Conservation (phyloP, 257 asterid species). For the Solanum lycopersicoides region DNA sequence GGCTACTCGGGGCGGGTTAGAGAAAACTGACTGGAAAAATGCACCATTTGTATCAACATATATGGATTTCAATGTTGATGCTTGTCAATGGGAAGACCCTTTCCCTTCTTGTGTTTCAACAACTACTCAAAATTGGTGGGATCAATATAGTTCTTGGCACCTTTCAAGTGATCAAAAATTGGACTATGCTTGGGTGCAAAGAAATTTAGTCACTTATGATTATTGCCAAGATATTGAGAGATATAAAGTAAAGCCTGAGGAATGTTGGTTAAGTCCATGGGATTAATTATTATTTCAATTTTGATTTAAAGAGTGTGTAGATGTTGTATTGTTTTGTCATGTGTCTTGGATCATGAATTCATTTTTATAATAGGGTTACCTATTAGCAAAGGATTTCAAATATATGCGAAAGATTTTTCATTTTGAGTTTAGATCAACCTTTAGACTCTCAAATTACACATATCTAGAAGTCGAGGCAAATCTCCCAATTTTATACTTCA, state of each 20-base stretch:
- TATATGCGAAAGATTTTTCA: not conserved
- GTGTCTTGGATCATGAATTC: not conserved
- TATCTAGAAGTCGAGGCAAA: not conserved
- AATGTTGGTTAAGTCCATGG: constrained; percentile 75
- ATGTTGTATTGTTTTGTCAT: not conserved
- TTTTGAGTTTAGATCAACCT: not conserved
- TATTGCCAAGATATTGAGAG: constrained; percentile 64
- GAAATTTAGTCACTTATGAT: constrained; percentile 83
- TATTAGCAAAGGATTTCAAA: not conserved
- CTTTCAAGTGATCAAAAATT: constrained; percentile 44
- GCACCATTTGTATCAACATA: constrained; percentile 92
- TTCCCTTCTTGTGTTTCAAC: constrained; percentile 77
- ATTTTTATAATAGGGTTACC: not conserved
- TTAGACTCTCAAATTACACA: not conserved
- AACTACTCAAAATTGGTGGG: constrained; percentile 88
- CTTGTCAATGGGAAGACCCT: constrained; percentile 84
- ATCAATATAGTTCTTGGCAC: constrained; percentile 78
- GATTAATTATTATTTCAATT: constrained; percentile 9
- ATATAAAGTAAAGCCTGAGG: constrained; percentile 56
- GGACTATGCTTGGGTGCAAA: constrained; percentile 77
- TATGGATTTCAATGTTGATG: constrained; percentile 63
- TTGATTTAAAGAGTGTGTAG: not conserved
- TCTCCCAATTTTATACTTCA: not conserved
- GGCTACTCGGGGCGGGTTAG: constrained; percentile 93
- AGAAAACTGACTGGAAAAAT: constrained; percentile 82